Percentiles rank a stretch among this genome's conserved stretches.
phyloP scores from a whole-genome alignment of 1,139 yeast genomes.

The Protomyces arabidopsidicola region DNA sequence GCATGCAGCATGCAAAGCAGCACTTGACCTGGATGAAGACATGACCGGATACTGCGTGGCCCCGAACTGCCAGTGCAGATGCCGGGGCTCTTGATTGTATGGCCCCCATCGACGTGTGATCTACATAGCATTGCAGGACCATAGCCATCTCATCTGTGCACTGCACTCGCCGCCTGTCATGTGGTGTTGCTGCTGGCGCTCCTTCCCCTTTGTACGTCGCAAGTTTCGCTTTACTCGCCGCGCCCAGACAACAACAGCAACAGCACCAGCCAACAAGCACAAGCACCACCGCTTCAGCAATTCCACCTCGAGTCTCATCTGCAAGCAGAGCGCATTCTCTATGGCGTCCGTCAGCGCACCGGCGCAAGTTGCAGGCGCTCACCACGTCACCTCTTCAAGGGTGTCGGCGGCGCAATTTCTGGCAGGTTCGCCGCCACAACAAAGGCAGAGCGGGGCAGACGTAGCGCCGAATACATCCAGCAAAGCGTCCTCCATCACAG shows the following conservation, averaged over 20 bases:
- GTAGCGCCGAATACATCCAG: background rate
- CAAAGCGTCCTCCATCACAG: background rate
- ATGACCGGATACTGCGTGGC: slow-evolving; percentile 10
- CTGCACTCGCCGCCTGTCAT: background rate
- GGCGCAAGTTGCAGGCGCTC: no score
- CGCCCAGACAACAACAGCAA: background rate
- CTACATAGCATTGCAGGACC: no score
- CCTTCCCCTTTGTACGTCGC: background rate
- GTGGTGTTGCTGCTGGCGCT: background rate
- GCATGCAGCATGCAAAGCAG: slow-evolving; percentile 63
- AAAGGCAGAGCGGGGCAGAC: background rate
- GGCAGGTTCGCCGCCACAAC: background rate
- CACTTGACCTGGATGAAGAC: background rate
- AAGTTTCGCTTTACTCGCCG: no score
- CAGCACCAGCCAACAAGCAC: background rate
- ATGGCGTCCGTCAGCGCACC: no score
- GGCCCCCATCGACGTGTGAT: no score
- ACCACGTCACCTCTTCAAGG: background rate
- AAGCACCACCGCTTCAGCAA: no score
- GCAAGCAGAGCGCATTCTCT: no score
- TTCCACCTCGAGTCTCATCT: no score
- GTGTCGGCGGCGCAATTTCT: background rate
- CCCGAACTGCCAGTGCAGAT: slow-evolving; percentile 15
- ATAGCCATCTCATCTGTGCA: background rate
- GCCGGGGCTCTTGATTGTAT: background rate